Evolutionary conservation across 2,329 filamentous ascomycete species (phyloP).

Genomic region (Sporothrix variecibatus): DNA sequence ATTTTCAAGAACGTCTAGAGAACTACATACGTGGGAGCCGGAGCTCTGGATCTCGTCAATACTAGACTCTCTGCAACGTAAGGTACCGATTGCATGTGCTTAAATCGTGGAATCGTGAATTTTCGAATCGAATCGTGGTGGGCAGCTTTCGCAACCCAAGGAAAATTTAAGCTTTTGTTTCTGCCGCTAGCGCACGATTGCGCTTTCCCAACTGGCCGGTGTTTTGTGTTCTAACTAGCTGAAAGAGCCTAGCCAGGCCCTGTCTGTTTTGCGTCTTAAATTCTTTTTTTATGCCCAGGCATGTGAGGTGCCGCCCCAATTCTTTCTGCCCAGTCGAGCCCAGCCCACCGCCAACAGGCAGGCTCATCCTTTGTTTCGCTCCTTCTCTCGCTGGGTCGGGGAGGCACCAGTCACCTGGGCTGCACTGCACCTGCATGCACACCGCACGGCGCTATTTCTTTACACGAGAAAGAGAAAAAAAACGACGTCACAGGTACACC

Average conservation of each 20-base stretch:
- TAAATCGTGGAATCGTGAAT: not conserved
- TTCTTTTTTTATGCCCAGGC: no score
- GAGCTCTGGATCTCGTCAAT: no score
- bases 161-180: constrained; percentile 17
- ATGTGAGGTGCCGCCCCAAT: no score
- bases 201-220: not conserved
- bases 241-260: not conserved
- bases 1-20: not conserved
- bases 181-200: constrained; percentile 22
- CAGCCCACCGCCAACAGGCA: not conserved
- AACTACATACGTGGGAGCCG: not conserved
- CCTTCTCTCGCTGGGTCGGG: constrained; percentile 2
- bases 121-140: not conserved
- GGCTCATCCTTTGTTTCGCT: not conserved
- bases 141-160: not conserved
- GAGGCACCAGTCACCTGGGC: not conserved
- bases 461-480: not conserved
- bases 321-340: not conserved
- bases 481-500: constrained; percentile 17
- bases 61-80: no score
- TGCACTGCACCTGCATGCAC: not conserved
- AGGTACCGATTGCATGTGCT: not conserved
- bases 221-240: not conserved
- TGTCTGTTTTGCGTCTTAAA: not conserved
- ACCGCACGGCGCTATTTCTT: not conserved